phyloP scores from a whole-genome alignment of 2,329 filamentous ascomycete genomes.

The Periconia sp. region DNA sequence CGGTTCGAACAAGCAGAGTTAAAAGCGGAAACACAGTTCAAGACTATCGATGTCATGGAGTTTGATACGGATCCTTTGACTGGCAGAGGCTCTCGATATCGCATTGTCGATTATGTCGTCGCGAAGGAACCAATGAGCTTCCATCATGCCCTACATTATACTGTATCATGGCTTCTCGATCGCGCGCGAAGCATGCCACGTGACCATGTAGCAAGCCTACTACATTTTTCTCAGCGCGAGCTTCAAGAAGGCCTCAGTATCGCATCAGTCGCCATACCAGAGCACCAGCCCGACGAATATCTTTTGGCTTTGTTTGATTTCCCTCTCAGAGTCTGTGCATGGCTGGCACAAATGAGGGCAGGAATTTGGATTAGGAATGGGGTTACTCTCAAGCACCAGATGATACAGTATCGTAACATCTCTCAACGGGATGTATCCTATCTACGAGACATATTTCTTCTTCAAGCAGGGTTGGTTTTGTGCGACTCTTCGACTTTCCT shows the following conservation, averaged over 20 bases:
- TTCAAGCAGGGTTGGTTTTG: conserved; percentile 87
- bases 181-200: conserved; percentile 75
- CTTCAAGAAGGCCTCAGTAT: conserved; percentile 64
- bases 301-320: conserved; percentile 89
- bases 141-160: conserved; percentile 95
- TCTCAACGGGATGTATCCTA: conserved; percentile 89
- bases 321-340: conserved; percentile 88
- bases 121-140: conserved; percentile 93
- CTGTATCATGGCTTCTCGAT: conserved; percentile 92
- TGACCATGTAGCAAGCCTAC: conserved; percentile 65
- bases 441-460: conserved; percentile 89
- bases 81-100: conserved; percentile 53
- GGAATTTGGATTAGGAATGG: conserved; percentile 99
- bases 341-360: conserved; percentile 97
- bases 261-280: conserved; percentile 62
- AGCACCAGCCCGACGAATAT: conserved; percentile 71
- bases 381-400: conserved; percentile 92
- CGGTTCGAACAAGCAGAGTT: conserved; percentile 87
- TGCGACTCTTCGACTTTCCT: conserved; percentile 83
- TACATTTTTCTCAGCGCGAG: conserved; percentile 72
- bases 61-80: conserved; percentile 60
- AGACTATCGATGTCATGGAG: conserved; percentile 74
- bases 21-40: conserved; percentile 83
- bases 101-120: conserved; percentile 76
- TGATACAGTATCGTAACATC: conserved; percentile 88